These are phyloP conservation scores for Apodospora peruviana DNA, from an alignment of 495 filamentous ascomycete genomes.

Conservation along the genomic window DNA sequence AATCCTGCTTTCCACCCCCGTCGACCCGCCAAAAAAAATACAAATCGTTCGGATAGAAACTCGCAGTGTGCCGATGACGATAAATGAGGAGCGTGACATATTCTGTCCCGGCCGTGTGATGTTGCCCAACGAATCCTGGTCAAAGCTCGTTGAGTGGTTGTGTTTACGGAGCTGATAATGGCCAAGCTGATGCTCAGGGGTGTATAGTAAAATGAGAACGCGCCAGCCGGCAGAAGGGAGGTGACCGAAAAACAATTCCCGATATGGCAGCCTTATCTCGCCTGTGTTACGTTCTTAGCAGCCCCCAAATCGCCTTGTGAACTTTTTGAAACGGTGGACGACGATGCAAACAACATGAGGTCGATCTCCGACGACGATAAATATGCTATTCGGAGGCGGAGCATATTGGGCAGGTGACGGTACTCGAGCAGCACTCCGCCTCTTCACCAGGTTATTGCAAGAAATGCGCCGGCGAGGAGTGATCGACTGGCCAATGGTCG, in stretches of 20 bases:
- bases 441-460: no score
- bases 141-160: slow-evolving; percentile 1
- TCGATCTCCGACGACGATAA: not conserved
- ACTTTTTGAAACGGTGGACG: no score
- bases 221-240: not conserved
- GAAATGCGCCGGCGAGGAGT: no score
- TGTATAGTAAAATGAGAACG: not conserved
- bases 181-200: slow-evolving; percentile 2
- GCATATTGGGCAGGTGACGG: not conserved
- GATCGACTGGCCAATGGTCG: not conserved
- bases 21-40: not conserved
- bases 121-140: not conserved
- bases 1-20: slow-evolving; percentile 5
- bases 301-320: slow-evolving; percentile 3
- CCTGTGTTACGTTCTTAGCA: not conserved
- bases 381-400: not conserved
- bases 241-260: not conserved
- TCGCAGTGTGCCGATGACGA: not conserved
- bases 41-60: not conserved
- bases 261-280: not conserved
- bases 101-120: not conserved
- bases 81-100: slow-evolving; percentile 5
- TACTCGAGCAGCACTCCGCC: not conserved
- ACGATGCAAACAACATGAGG: no score
- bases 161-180: not conserved